Conservation (phyloP, 2,329 filamentous ascomycete species). For the Phyllosticta capitalensis region DNA sequence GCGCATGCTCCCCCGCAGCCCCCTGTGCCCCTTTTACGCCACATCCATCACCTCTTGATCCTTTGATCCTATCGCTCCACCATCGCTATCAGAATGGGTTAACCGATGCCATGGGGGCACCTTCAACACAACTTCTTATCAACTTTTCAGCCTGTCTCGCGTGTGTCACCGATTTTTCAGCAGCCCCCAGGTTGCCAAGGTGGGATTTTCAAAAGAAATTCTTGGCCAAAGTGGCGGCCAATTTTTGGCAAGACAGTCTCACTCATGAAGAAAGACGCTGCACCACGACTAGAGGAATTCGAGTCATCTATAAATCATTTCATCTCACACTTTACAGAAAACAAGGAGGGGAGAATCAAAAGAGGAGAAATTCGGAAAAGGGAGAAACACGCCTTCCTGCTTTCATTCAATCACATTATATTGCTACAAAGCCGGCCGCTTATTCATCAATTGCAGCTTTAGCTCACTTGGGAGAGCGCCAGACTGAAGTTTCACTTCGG, state of each 20-base stretch:
- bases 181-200: no score
- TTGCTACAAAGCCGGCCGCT: neutral
- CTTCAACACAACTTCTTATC: neutral
- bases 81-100: neutral
- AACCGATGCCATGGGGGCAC: neutral
- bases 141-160: neutral
- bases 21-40: neutral
- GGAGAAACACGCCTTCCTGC: no score
- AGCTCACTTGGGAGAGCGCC: neutral
- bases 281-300: no score
- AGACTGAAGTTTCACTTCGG: slow-evolving; percentile 29
- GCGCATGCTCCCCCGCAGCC: neutral
- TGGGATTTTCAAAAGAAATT: no score
- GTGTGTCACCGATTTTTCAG: neutral
- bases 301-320: no score
- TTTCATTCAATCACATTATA: neutral
- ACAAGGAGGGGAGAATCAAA: no score
- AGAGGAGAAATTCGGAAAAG: no score
- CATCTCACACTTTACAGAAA: no score
- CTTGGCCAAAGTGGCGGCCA: no score
- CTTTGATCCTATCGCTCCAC: neutral
- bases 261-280: no score
- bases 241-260: no score
- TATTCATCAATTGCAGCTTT: neutral
- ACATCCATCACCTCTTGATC: neutral